A percentile compares a stretch with the other conserved stretches of the same genome.
These are phyloP conservation scores for Phyllosticta paracitricarpa DNA, from an alignment of 2,329 filamentous ascomycete species.

Conservation along the genomic window DNA sequence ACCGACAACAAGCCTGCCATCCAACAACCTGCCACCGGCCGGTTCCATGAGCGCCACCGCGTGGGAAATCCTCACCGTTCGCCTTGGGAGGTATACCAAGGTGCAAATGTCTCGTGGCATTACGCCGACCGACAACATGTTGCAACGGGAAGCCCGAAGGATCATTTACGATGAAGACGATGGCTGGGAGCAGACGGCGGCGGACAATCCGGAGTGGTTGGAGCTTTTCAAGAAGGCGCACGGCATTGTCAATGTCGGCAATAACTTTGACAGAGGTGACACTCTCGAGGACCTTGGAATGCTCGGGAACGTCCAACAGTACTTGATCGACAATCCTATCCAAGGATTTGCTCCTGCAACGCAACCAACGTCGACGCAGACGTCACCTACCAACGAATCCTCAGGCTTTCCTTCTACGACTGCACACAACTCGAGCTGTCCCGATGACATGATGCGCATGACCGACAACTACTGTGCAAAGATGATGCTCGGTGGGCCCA, in stretches of 20 bases:
- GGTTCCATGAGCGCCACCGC: constrained; percentile 25
- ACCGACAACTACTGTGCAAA: neutral
- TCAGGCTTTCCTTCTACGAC: neutral
- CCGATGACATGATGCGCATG: neutral
- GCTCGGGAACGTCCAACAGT: constrained; percentile 1
- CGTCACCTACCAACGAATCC: neutral
- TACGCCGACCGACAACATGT: constrained; percentile 38
- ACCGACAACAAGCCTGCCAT: neutral
- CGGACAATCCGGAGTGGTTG: constrained; percentile 36
- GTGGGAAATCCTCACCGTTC: constrained; percentile 41
- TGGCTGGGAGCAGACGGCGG: constrained; percentile 35
- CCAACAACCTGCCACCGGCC: constrained; percentile 13
- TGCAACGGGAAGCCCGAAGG: constrained; percentile 37
- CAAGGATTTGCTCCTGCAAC: neutral
- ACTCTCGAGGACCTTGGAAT: constrained; percentile 22
- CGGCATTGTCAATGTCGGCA: constrained; percentile 22
- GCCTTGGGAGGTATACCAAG: constrained; percentile 36
- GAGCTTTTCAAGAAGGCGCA: constrained; percentile 41
- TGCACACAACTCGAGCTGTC: neutral
- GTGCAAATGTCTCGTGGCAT: constrained; percentile 28
- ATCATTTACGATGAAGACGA: constrained; percentile 42
- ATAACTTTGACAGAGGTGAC: constrained; percentile 16
- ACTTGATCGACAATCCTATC: neutral
- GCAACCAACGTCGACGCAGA: neutral
- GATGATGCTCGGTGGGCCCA: constrained; percentile 8